These are phyloP conservation scores for Mollisia scopiformis DNA, from an alignment of 2,329 filamentous ascomycete species.

Conservation along the genomic window DNA sequence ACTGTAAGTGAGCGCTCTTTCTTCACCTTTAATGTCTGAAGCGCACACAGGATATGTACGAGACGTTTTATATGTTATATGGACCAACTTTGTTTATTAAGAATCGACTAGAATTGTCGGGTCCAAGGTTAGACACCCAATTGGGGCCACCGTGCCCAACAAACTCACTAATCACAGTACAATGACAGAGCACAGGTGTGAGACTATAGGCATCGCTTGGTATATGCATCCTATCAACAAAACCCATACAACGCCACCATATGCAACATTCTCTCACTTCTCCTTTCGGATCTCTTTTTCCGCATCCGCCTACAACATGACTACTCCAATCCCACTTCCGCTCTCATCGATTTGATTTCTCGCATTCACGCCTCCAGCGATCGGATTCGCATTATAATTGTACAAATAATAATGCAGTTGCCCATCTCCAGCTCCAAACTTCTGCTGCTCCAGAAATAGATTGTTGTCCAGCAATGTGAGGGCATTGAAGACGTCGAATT, in stretches of 20 bases:
- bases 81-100: too few relatives aligned
- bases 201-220: neutral
- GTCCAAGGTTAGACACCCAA: too few relatives aligned
- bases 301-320: constrained; percentile 65
- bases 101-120: too few relatives aligned
- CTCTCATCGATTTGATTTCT: constrained; percentile 77
- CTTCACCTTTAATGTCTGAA: too few relatives aligned
- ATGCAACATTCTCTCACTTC: neutral
- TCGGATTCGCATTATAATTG: constrained; percentile 90
- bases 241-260: neutral
- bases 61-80: too few relatives aligned
- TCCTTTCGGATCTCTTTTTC: neutral
- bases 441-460: constrained; percentile 89
- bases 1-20: too few relatives aligned
- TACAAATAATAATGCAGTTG: constrained; percentile 97
- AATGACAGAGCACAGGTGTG: too few relatives aligned
- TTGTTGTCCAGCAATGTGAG: constrained; percentile 92
- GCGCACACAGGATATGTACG: too few relatives aligned
- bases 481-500: constrained; percentile 97
- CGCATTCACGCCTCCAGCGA: constrained; percentile 81
- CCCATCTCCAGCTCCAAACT: constrained; percentile 92
- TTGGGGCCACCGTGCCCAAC: too few relatives aligned
- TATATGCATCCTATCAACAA: neutral
- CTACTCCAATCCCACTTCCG: constrained; percentile 86
- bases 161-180: too few relatives aligned